A percentile compares a stretch with the other conserved stretches of the same genome.
Conservation (phyloP, 2,329 filamentous ascomycete species). For the Ceratocystis papillata region DNA sequence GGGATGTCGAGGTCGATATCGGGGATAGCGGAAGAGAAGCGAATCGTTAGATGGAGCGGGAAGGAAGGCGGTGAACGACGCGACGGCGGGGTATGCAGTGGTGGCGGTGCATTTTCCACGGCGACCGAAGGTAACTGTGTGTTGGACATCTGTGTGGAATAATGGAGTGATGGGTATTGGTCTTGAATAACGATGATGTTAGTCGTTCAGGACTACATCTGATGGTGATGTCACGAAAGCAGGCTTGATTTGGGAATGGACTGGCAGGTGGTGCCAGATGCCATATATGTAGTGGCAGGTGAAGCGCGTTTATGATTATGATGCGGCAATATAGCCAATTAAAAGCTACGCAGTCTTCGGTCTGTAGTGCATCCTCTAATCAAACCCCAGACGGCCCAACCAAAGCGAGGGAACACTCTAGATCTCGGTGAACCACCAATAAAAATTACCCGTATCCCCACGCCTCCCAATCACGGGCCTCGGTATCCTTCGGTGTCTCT, state of each 20-base stretch:
- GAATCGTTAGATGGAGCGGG: conserved; percentile 67
- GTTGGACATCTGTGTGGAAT: not conserved
- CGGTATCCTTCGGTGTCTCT: not conserved
- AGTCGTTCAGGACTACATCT: too few species aligned
- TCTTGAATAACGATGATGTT: too few species aligned
- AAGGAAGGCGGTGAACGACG: not conserved
- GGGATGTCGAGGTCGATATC: conserved; percentile 72
- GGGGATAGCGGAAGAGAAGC: conserved; percentile 76
- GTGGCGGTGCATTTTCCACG: not conserved
- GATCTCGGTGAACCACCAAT: too few species aligned
- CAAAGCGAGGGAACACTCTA: too few species aligned
- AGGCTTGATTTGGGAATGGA: too few species aligned
- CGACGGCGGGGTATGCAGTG: not conserved
- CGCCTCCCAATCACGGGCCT: not conserved
- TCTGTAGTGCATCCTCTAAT: not conserved
- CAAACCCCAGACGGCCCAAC: not conserved
- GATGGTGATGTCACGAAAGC: too few species aligned
- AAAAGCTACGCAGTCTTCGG: not conserved
- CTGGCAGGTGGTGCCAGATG: too few species aligned
- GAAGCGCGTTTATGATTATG: not conserved
- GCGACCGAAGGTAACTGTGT: not conserved
- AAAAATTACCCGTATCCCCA: too few species aligned
- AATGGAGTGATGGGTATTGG: too few species aligned
- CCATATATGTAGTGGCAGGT: too few species aligned
- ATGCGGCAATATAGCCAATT: not conserved